phyloP scores from a whole-genome alignment of 345 rosid species.

The Angophora floribunda region DNA sequence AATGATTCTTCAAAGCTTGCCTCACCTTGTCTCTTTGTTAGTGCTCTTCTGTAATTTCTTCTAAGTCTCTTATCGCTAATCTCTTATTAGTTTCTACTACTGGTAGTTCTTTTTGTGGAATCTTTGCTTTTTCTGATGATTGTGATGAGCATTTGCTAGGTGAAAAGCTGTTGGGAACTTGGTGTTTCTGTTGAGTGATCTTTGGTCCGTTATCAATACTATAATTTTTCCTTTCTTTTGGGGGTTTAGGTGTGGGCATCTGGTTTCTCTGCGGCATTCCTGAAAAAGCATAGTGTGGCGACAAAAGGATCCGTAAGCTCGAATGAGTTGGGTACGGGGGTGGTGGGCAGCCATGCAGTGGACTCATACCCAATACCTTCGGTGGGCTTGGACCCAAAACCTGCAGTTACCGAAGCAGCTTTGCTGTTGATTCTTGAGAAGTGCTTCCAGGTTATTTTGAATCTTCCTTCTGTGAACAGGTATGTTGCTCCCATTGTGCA shows the following conservation, averaged over 20 bases:
- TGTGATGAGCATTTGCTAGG: not conserved
- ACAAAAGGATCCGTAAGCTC: slow-evolving; percentile 40
- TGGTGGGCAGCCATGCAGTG: not conserved
- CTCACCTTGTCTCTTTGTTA: not conserved
- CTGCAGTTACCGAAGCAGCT: slow-evolving; percentile 73
- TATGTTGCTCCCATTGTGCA: not conserved
- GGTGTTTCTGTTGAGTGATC: not conserved
- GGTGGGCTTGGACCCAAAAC: slow-evolving; percentile 39
- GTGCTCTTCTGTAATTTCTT: not conserved
- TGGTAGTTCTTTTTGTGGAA: not conserved
- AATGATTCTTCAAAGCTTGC: not conserved
- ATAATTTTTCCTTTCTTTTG: slow-evolving; percentile 1
- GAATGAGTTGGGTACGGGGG: slow-evolving; percentile 9
- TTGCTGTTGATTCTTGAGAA: slow-evolving; percentile 72
- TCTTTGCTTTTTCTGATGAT: not conserved
- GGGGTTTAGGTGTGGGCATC: slow-evolving; percentile 86
- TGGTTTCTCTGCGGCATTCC: slow-evolving; percentile 92
- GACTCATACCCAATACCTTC: slow-evolving; percentile 52
- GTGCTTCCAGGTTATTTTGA: slow-evolving; percentile 64
- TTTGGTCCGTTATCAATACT: not conserved
- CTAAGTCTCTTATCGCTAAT: not conserved
- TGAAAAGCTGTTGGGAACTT: not conserved
- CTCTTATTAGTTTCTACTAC: not conserved
- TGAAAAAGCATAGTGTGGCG: slow-evolving; percentile 81
- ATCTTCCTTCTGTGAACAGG: slow-evolving; percentile 85